phyloP scores from a whole-genome alignment of 768 basidiomycete genomes.

The Glaciozyma antarctica region DNA sequence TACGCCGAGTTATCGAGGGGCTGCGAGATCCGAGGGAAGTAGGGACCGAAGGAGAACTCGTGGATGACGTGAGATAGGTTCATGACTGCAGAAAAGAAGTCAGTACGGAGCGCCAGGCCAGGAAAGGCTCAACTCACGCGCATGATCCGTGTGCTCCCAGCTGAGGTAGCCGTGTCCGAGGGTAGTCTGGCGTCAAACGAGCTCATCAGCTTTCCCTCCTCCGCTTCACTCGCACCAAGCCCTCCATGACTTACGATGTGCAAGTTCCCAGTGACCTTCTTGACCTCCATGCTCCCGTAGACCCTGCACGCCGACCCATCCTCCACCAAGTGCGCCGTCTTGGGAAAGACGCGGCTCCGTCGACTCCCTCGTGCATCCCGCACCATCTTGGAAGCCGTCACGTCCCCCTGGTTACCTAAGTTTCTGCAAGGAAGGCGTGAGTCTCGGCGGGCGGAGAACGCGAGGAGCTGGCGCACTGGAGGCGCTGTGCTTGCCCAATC shows the following conservation, averaged over 20 bases:
- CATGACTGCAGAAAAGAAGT: constrained; percentile 51
- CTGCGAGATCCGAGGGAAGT: constrained; percentile 90
- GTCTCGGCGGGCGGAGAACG: background rate
- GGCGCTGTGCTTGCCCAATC: constrained; percentile 63
- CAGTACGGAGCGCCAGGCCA: background rate
- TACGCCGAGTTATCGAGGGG: constrained; percentile 78
- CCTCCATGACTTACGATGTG: constrained; percentile 49
- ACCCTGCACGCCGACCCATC: constrained; percentile 67
- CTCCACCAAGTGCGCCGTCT: constrained; percentile 59
- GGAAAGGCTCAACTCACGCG: constrained; percentile 47
- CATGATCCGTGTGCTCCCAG: constrained; percentile 76
- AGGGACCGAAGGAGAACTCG: constrained; percentile 93
- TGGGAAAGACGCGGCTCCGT: constrained; percentile 47
- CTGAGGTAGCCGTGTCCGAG: constrained; percentile 90
- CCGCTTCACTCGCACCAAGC: background rate
- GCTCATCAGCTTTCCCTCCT: background rate
- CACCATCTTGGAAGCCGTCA: constrained; percentile 22
- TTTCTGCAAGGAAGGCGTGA: background rate
- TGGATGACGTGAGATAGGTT: constrained; percentile 93
- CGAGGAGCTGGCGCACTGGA: constrained; percentile 45
- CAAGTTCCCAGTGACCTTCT: constrained; percentile 87
- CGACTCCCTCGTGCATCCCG: constrained; percentile 5
- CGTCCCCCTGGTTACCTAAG: background rate
- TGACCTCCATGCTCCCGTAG: constrained; percentile 69
- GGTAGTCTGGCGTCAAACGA: constrained; percentile 49